Percentiles rank a stretch among this genome's conserved stretches.
Evolutionary conservation across 208 protist genomes (phyloP).

Genomic region (Porcisia deanei): DNA sequence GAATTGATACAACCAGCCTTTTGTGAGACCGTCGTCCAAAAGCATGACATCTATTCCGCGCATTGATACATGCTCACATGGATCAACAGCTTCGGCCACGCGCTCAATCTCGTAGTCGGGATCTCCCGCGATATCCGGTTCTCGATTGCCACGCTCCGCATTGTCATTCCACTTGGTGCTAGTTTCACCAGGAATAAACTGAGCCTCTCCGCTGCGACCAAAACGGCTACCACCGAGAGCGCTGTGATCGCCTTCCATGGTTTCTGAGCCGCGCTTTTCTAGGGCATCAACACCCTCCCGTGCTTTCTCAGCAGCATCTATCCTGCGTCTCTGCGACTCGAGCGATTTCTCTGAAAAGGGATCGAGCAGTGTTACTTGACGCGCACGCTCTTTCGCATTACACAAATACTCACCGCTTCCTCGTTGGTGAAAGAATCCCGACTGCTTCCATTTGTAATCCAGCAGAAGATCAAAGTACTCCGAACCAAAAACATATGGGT

Average conservation of each 20-base stretch:
- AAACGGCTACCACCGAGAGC: conserved; percentile 14
- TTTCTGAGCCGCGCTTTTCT: conserved; percentile 4
- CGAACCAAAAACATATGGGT: conserved; percentile 87
- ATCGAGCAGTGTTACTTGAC: conserved; percentile 71
- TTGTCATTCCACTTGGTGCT: conserved; percentile 16
- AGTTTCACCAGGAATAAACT: conserved; percentile 47
- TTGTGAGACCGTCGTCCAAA: conserved; percentile 73
- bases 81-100: conserved; percentile 37
- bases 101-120: conserved; percentile 35
- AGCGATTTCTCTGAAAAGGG: conserved; percentile 77
- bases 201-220: conserved; percentile 70
- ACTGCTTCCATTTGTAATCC: conserved; percentile 80
- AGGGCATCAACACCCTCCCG: conserved; percentile 32
- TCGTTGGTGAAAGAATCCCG: conserved; percentile 30
- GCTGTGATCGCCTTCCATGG: conserved; percentile 2
- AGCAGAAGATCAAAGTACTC: conserved; percentile 88
- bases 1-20: conserved; percentile 63
- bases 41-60: conserved; percentile 83
- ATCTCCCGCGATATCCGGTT: conserved; percentile 23
- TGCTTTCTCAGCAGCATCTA: conserved; percentile 44
- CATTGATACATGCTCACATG: conserved; percentile 79
- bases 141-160: conserved; percentile 3
- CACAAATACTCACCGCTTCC: conserved; percentile 43
- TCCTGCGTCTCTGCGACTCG: conserved; percentile 43
- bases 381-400: conserved; percentile 61